phyloP scores from a whole-genome alignment of 768 basidiomycete species.

The Termitomyces sp. region DNA sequence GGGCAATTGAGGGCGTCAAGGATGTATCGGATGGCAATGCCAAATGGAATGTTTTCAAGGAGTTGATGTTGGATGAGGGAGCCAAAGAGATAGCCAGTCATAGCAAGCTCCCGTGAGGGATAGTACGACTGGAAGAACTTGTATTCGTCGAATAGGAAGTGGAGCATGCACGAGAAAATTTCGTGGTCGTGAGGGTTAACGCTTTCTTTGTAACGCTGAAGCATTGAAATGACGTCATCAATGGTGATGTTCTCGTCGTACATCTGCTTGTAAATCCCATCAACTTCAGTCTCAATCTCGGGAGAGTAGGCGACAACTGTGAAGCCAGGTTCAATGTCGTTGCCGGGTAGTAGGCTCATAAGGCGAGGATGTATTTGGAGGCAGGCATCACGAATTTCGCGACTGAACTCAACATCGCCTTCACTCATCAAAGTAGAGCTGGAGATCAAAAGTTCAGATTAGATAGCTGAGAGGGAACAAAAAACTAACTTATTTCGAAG shows the following conservation, averaged over 20 bases:
- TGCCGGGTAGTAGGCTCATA: conserved; percentile 86
- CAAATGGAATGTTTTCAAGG: conserved; percentile 90
- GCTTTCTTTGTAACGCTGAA: conserved; percentile 83
- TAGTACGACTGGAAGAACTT: conserved; percentile 98
- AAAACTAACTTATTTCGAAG: conserved; percentile 74
- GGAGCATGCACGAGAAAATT: conserved; percentile 98
- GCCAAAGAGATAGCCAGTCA: conserved; percentile 96
- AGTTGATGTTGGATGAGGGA: conserved; percentile 92
- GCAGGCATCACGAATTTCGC: conserved; percentile 90
- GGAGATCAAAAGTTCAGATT: conserved; percentile 7
- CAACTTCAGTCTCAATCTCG: conserved; percentile 92
- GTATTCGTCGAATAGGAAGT: conserved; percentile 99
- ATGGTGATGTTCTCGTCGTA: conserved; percentile 93
- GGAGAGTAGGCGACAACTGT: conserved; percentile 82
- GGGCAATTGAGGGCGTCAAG: conserved; percentile 90
- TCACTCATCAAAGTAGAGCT: conserved; percentile 75
- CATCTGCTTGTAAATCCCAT: conserved; percentile 96
- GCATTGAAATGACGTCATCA: conserved; percentile 88
- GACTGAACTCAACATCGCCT: conserved; percentile 79
- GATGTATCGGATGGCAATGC: conserved; percentile 95
- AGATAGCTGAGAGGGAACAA: not conserved
- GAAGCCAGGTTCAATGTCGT: conserved; percentile 89
- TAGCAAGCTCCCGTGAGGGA: conserved; percentile 87
- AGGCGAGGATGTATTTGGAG: conserved; percentile 94
- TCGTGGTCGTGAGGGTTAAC: conserved; percentile 85